Conservation (phyloP, 257 asterid species). For the Plantago elongata region DNA sequence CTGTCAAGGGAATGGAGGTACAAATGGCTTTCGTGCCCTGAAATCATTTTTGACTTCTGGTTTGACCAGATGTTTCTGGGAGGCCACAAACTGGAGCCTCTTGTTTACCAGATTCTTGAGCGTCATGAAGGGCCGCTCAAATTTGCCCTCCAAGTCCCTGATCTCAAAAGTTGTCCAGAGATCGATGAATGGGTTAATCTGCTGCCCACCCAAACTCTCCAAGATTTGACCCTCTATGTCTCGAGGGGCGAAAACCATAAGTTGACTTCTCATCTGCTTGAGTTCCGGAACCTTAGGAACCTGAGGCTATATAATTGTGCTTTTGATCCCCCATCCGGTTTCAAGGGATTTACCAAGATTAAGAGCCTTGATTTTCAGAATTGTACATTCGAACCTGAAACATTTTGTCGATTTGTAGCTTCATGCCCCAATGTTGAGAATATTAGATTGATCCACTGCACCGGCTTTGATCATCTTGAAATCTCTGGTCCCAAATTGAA, state of each 20-base stretch:
- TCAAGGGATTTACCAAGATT: slow-evolving; percentile 17
- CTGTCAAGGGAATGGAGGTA: slow-evolving; percentile 32
- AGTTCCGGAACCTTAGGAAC: slow-evolving; percentile 18
- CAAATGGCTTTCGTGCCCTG: slow-evolving; percentile 29
- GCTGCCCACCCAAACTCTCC: slow-evolving; percentile 23
- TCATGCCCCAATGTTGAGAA: slow-evolving; percentile 20
- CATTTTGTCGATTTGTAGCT: slow-evolving; percentile 10
- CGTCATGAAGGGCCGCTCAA: slow-evolving; percentile 27
- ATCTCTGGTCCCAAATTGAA: slow-evolving; percentile 10
- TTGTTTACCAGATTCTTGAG: slow-evolving; percentile 21
- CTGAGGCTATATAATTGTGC: slow-evolving; percentile 22
- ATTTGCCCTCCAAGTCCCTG: slow-evolving; percentile 22
- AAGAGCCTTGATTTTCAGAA: slow-evolving; percentile 15
- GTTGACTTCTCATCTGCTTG: slow-evolving; percentile 24
- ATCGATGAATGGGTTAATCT: slow-evolving; percentile 26
- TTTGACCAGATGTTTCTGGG: slow-evolving; percentile 18
- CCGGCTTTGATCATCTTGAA: slow-evolving; percentile 10
- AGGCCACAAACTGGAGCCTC: slow-evolving; percentile 21
- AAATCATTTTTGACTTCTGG: slow-evolving; percentile 18
- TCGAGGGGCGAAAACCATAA: slow-evolving; percentile 25
- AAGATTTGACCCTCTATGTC: slow-evolving; percentile 23
- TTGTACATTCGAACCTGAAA: slow-evolving; percentile 12
- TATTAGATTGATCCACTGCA: slow-evolving; percentile 9
- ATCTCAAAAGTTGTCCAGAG: slow-evolving; percentile 18
- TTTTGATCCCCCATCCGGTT: slow-evolving; percentile 20